Base-by-base conservation (phyloP, 495 filamentous ascomycete genomes). In the Elasticomyces elasticus region DNA sequence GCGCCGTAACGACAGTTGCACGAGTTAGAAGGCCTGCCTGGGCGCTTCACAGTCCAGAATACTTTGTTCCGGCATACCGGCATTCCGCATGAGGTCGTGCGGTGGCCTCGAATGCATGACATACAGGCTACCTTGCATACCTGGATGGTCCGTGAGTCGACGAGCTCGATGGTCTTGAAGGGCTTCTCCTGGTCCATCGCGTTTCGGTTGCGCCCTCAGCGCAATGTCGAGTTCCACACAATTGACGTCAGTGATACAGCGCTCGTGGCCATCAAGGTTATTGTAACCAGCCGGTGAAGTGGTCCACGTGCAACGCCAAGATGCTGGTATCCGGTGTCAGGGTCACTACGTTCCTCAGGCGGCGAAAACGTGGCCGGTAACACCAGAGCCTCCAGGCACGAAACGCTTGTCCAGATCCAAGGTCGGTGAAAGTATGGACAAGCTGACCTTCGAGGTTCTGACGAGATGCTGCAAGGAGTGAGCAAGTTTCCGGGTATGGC, bases 151-250 rank as follows among this genome's bases (percentile, higher is more conserved):
- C 45, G 48, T n/a, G 49, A 25, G 54, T 61, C 58, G 31, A 55
- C 28, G 47, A 61, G 54, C 24, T 61, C 58, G 11, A 61, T 61
- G 17, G 58, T 61, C 38, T 61, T 61, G 58, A 61, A 61, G 19
- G 58, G 54, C 33, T 57, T 56, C 5, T 56, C 52, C 6, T 38
- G 45, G 15, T 60, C 58, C 58, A 59, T 59, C 4, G 6, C 42
- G 42, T 9, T 23, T 23, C 5, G 11, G 49, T 15, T 11, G n/a
- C 17, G 30, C 7, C 15, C 5, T 40, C 12, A 4, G 28, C 6
- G 30, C 7, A 2, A 7, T 13, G 23, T 2, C 2, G 12, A 11
- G 22, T 51, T 27, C 33, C 46, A 9, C 19, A 20, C 23, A 19
- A 17, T 24, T 17, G 19, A 24, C 46, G 46, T 26, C 25, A 20